A percentile compares a stretch with the other conserved stretches of the same genome.
phyloP scores from a whole-genome alignment of 805 yeast genomes.

The Nakazawaea siamensis region DNA sequence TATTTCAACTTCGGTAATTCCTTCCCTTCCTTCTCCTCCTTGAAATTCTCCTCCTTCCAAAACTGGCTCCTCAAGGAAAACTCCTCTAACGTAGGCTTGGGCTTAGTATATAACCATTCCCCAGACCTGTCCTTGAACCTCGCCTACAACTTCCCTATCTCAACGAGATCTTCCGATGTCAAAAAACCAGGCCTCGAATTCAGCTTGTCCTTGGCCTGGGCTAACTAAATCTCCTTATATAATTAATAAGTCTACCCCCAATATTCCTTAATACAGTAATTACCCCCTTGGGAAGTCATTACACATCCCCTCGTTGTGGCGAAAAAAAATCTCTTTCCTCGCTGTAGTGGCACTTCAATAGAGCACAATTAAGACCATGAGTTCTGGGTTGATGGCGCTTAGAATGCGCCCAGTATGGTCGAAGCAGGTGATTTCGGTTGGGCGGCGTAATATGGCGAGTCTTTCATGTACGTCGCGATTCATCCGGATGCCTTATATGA shows the following conservation, averaged over 20 bases:
- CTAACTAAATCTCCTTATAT: slow-evolving; percentile 12
- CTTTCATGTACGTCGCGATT: too few relatives aligned
- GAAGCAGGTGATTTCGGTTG: too few relatives aligned
- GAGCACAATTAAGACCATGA: too few relatives aligned
- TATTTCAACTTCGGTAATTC: slow-evolving; percentile 63
- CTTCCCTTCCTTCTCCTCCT: slow-evolving; percentile 17
- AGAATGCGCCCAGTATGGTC: too few relatives aligned
- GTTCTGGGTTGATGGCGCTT: too few relatives aligned
- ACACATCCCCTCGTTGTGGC: too few relatives aligned
- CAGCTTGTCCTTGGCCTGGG: slow-evolving; percentile 18
- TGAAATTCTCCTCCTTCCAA: slow-evolving; percentile 10
- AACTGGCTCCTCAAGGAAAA: slow-evolving; percentile 16
- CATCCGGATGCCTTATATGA: too few relatives aligned
- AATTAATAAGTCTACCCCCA: neutral
- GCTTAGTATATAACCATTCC: slow-evolving; percentile 54
- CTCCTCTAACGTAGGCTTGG: slow-evolving; percentile 45
- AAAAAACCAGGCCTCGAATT: slow-evolving; percentile 48
- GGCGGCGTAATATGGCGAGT: too few relatives aligned
- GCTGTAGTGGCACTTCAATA: too few relatives aligned
- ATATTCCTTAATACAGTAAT: neutral
- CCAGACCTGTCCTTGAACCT: slow-evolving; percentile 57
- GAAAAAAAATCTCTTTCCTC: too few relatives aligned
- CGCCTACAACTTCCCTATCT: slow-evolving; percentile 54
- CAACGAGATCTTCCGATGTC: slow-evolving; percentile 39
- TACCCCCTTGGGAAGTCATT: neutral